Evolutionary conservation across 179 eudicot species (phyloP), one percentile per base, ranked within the genome.

Genomic region (Drosera spatulata): DNA sequence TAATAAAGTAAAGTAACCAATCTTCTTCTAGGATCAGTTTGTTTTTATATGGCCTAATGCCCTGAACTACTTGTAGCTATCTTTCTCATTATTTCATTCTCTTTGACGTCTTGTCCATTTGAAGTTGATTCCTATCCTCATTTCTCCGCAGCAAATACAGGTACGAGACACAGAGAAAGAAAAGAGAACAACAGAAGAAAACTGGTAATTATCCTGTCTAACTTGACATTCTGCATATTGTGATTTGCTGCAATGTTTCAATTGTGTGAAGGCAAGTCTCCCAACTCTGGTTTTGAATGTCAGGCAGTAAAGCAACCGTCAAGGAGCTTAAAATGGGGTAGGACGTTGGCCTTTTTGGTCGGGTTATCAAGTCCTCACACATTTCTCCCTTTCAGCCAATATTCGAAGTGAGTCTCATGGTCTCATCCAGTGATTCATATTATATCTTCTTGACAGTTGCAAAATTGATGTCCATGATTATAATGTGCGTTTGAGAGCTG

Each of bases 291-390:
- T 69, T 41, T 68, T 71, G 68, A 69, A 69, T 77, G 66, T 68
- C 70, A 93, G 99, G 87, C 55, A 80, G 71, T 68, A 86, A 90
- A 64, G 72, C 80, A 96, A 91, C 82, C 61, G 39, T 82, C 74
- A 93, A 93, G 75, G 99, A 86, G 75, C 90, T 93, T 59, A 93
- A 88, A 78, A 88, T 88, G 99, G 99, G 99, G 99, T 93, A 78
- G 64, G 72, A 40, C 44, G 50, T 50, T 41, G 37, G 61, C 63
- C 55, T 60, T 65, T 41, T 50, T 50, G 41, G 37, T n/a, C 3
- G 4, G 4, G 14, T 5, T 39, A 39, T 56, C 59, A 11, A 1
- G 14, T 56, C 40, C 44, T 7, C 33, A 2, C 13, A 56, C 43
- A 56, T 56, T 38, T 37, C 41, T 10, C 6, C 15, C 14, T 42